Base-by-base conservation (phyloP, 2,329 filamentous ascomycete species). In the Zarea fungicola region DNA sequence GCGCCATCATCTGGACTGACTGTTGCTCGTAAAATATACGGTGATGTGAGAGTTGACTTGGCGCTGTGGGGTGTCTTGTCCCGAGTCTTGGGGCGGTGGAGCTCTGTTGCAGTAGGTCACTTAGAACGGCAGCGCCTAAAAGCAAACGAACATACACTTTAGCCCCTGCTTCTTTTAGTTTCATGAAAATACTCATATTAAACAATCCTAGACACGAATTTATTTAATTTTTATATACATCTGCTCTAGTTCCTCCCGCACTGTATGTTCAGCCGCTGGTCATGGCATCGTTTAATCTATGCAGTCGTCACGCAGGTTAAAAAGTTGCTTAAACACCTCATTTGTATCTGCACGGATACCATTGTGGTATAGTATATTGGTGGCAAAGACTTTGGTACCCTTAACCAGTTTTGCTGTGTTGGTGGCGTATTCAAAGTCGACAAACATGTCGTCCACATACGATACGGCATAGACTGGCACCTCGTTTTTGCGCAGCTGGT, bases 371-470 rank as follows among this genome's bases (percentile, higher is more conserved):
- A 95, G 80, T 21, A 77, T 75, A 63, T 96, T 96, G 32, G 89
- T 96, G 61, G 93, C 81, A 58, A 85, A 93, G 34, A 88, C 83
- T 70, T 89, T 90, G 62, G 81, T 85, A 1, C 83, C 84, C 62
- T 80, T 85, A 62, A 96, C 87, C 60, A 83, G 78, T 34, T 70
- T 71, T 9, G 88, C 89, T 14, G 89, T 95, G 57, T 86, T 81
- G 58, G 80, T 76, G 8, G 87, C 85, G 48, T 90, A 70, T 6
- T 81, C 80, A 56, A 80, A 87, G 60, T 95, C 87, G 25, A 97
- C 91, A 60, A 95, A 96, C 87, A 96, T 93, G 62, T 96, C 90
- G 54, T 96, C 85, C 5, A 89, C 65, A 58, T 87, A 97, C 2
- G 82, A 85, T 1, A 87, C 89, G 1, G 90, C 86, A 60, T 93